These are phyloP conservation scores for Hymenoscyphus fraxineus DNA, from an alignment of 2,329 filamentous ascomycete genomes.

Conservation along the genomic window DNA sequence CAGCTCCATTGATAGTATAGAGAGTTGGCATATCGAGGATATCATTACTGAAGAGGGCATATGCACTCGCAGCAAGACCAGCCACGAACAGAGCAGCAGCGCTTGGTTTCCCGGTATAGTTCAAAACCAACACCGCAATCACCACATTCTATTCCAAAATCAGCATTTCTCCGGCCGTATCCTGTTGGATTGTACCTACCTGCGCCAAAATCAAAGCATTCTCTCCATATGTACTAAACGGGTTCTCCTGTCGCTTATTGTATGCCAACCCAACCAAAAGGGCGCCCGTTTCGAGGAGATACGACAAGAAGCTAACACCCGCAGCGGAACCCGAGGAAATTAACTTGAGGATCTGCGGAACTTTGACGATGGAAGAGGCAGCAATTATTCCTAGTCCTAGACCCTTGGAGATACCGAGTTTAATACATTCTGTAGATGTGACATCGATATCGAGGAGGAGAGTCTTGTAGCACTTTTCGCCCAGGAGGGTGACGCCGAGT, in stretches of 20 bases:
- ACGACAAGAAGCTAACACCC: conserved; percentile 85
- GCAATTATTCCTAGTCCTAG: conserved; percentile 91
- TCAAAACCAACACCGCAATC: conserved; percentile 81
- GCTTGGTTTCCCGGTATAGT: conserved; percentile 67
- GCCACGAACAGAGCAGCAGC: conserved; percentile 76
- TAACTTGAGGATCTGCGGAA: conserved; percentile 95
- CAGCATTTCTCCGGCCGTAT: background rate
- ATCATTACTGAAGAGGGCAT: conserved; percentile 66
- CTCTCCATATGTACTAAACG: conserved; percentile 96
- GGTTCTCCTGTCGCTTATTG: conserved; percentile 85
- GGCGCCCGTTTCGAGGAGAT: conserved; percentile 83
- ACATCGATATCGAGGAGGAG: conserved; percentile 83
- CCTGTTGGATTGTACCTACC: background rate
- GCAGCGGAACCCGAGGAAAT: conserved; percentile 73
- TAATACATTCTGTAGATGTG: conserved; percentile 73
- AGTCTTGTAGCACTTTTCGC: conserved; percentile 77
- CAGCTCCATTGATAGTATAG: conserved; percentile 73
- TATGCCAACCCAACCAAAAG: conserved; percentile 91
- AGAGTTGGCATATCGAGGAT: conserved; percentile 51
- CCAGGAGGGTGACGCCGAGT: conserved; percentile 74
- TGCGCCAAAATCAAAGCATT: conserved; percentile 81
- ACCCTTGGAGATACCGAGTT: conserved; percentile 85
- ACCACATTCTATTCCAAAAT: conserved; percentile 67
- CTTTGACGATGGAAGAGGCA: conserved; percentile 87
- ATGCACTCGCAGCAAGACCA: conserved; percentile 64